Conservation (phyloP, 2,329 filamentous ascomycete species). For the Pseudogymnoascus sp. region DNA sequence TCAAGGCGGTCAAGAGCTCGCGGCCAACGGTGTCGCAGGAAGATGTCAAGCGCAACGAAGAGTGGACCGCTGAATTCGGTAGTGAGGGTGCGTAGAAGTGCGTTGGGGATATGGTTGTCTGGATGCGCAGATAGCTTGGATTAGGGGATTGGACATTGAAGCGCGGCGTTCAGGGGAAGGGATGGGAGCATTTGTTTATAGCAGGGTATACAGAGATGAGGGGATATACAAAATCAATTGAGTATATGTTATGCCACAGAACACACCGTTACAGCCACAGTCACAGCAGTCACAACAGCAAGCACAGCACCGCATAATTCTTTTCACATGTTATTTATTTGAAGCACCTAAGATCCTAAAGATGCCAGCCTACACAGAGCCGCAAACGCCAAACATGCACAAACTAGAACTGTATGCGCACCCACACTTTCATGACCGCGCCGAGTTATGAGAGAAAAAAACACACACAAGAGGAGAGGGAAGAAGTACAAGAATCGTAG, state of each 20-base stretch:
- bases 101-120: background rate
- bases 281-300: background rate
- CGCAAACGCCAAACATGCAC: slow-evolving; percentile 8
- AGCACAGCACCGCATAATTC: background rate
- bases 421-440: slow-evolving; percentile 6
- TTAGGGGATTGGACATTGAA: slow-evolving; percentile 23
- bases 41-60: slow-evolving; percentile 74
- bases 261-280: background rate
- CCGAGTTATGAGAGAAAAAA: slow-evolving; percentile 2
- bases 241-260: background rate
- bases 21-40: slow-evolving; percentile 84
- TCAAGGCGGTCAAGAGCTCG: slow-evolving; percentile 81
- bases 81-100: slow-evolving; percentile 59
- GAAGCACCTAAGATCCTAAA: slow-evolving; percentile 8
- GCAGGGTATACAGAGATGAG: background rate
- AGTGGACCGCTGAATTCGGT: slow-evolving; percentile 95
- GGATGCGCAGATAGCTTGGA: slow-evolving; percentile 13
- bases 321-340: slow-evolving; percentile 7
- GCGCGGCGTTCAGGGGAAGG: slow-evolving; percentile 16
- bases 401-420: slow-evolving; percentile 4
- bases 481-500: slow-evolving; percentile 1
- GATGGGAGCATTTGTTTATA: slow-evolving; percentile 9
- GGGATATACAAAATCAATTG: background rate
- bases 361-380: slow-evolving; percentile 7
- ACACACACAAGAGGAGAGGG: background rate